These are phyloP conservation scores for Boletellus emodensis DNA, from an alignment of 768 basidiomycete genomes.

Conservation along the genomic window DNA sequence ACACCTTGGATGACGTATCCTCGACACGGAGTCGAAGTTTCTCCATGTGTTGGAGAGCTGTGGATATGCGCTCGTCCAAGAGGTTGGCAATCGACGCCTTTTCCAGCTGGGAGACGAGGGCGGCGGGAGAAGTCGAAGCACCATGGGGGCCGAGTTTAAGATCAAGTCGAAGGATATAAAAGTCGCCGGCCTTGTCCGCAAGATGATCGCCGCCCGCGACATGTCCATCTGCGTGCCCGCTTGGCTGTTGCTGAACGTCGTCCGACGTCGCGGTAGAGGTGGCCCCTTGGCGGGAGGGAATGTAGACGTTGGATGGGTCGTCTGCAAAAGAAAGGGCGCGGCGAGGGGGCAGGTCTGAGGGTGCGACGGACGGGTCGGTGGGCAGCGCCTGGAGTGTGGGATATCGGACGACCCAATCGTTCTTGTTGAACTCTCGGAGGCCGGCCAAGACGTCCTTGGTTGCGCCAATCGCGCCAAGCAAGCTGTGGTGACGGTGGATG, in stretches of 20 bases:
- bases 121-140: slow-evolving; percentile 54
- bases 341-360: slow-evolving; percentile 38
- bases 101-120: slow-evolving; percentile 88
- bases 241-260: slow-evolving; percentile 36
- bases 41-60: slow-evolving; percentile 74
- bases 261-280: slow-evolving; percentile 51
- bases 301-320: slow-evolving; percentile 60
- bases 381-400: slow-evolving; percentile 62
- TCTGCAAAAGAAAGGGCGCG: slow-evolving; percentile 84
- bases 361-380: slow-evolving; percentile 21
- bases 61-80: slow-evolving; percentile 76
- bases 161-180: slow-evolving; percentile 88
- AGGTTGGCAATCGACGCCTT: slow-evolving; percentile 90
- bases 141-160: slow-evolving; percentile 81
- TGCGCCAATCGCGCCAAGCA: slow-evolving; percentile 73
- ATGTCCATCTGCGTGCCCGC: slow-evolving; percentile 12
- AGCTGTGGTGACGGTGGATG: slow-evolving; percentile 15
- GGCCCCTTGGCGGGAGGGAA: slow-evolving; percentile 45
- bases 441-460: slow-evolving; percentile 66
- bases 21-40: slow-evolving; percentile 82
- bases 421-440: slow-evolving; percentile 76
- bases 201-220: slow-evolving; percentile 33
- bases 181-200: slow-evolving; percentile 52
- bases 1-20: slow-evolving; percentile 91
- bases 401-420: slow-evolving; percentile 86